Conservation (phyloP, 2,329 filamentous ascomycete species). For the Penicillium sp. region DNA sequence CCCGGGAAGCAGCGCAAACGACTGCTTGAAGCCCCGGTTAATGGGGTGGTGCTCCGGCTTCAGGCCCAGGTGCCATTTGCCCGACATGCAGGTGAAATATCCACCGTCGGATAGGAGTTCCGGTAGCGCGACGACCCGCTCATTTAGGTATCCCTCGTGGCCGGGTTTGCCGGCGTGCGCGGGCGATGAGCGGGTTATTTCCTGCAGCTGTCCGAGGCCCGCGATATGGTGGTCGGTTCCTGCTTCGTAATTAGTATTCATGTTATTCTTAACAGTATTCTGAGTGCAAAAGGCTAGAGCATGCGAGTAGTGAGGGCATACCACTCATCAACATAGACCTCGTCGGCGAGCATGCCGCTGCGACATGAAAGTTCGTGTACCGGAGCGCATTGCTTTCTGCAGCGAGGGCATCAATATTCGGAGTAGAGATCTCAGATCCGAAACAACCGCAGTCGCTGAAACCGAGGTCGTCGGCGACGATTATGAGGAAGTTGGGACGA, state of each 20-base stretch:
- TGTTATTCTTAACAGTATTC: too few relatives aligned
- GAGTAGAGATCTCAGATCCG: constrained; percentile 65
- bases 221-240: constrained; percentile 63
- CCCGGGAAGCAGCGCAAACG: constrained; percentile 64
- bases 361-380: constrained; percentile 68
- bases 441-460: constrained; percentile 66
- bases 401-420: constrained; percentile 61
- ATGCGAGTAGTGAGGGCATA: constrained; percentile 47
- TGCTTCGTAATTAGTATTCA: constrained; percentile 67
- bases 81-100: constrained; percentile 65
- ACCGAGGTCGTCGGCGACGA: constrained; percentile 64
- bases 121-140: constrained; percentile 61
- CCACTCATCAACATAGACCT: constrained; percentile 21
- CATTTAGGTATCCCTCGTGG: constrained; percentile 68
- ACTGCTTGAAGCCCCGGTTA: constrained; percentile 62
- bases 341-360: constrained; percentile 62
- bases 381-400: constrained; percentile 54
- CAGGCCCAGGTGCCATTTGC: constrained; percentile 68
- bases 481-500: constrained; percentile 63
- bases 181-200: constrained; percentile 62
- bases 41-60: constrained; percentile 61
- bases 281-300: not conserved
- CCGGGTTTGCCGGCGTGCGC: constrained; percentile 57
- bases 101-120: constrained; percentile 63
- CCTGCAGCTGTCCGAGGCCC: constrained; percentile 62